Evolutionary conservation across 768 basidiomycete species (phyloP), one percentile per base, ranked within the genome.

Genomic region (Asterophora lycoperdoides): DNA sequence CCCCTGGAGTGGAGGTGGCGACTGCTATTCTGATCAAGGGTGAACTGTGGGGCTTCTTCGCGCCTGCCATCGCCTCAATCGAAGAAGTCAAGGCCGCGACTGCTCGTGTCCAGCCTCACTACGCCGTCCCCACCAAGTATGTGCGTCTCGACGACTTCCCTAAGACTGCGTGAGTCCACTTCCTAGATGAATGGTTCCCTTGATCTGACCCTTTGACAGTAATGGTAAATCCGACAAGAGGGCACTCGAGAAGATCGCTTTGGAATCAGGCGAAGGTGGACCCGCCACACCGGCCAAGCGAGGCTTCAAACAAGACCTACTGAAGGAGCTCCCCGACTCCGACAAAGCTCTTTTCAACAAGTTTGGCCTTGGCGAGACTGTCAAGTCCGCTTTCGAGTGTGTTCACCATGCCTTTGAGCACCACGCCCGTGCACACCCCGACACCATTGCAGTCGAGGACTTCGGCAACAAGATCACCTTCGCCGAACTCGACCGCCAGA

Each of bases 381-480:
- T 64, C 32, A 23, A 59, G 38, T 55, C 66, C n/a, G 71, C 77
- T 8, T 80, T 78, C 62, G 61, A 64, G 48, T 76, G 73, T 53
- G 67, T 81, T 17, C 79, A 81, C 54, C 75, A 79, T 46, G 80
- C 80, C 11, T 80, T 83, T 59, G 72, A 72, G 45, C 63, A 64
- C 49, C 69, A 76, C 50, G 77, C 73, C 17, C 57, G 56, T 28
- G 48, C 52, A 9, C 63, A 68, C 35, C 75, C 79, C 2, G 58
- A 72, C 32, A 62, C 64, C 8, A 61, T 76, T 35, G 80, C 80
- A 17, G 76, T 77, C n/a, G 74, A 79, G 58, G 73, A 80, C 53
- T 69, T 74, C 41, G 68, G 65, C 17, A 56, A 73, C 26, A 64
- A 60, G 17, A 78, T 81, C 49, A 77, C 78, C 6, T 81, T 77